phyloP scores from a whole-genome alignment of 2,329 filamentous ascomycete species.

The Aspergillus sojae region DNA sequence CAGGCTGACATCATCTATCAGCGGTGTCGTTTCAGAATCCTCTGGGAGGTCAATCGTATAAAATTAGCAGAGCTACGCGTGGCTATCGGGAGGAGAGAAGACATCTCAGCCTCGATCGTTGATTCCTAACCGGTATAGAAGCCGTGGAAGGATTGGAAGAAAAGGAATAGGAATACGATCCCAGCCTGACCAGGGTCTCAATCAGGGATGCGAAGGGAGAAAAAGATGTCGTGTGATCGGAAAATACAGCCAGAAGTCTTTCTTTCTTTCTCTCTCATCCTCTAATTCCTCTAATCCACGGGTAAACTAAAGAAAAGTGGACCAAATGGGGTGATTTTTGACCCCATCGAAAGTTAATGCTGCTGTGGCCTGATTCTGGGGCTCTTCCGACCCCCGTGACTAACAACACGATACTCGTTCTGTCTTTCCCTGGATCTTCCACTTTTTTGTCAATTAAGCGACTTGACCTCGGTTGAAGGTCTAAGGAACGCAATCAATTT shows the following conservation, averaged over 20 bases:
- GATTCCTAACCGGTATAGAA: background rate
- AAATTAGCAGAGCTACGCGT: background rate
- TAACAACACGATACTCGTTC: background rate
- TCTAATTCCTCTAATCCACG: background rate
- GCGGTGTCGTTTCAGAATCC: background rate
- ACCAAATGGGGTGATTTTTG: constrained; percentile 8
- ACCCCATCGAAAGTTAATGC: constrained; percentile 1
- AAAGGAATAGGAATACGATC: background rate
- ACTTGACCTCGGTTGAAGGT: background rate
- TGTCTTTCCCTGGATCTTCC: background rate
- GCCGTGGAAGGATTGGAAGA: background rate
- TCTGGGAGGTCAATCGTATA: background rate
- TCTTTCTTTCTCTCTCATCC: background rate
- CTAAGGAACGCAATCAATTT: background rate
- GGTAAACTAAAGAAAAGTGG: background rate
- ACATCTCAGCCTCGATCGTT: background rate
- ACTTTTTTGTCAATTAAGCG: background rate
- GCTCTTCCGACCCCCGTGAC: background rate
- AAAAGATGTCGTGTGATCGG: background rate
- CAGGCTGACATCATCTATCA: background rate
- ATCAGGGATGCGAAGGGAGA: background rate
- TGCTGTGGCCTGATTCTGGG: constrained; percentile 11
- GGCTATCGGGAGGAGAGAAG: background rate
- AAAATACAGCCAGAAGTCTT: background rate
- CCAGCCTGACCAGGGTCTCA: background rate